Conservation (phyloP, 1,284 basidiomycete species). For the Pholiota adiposa region DNA sequence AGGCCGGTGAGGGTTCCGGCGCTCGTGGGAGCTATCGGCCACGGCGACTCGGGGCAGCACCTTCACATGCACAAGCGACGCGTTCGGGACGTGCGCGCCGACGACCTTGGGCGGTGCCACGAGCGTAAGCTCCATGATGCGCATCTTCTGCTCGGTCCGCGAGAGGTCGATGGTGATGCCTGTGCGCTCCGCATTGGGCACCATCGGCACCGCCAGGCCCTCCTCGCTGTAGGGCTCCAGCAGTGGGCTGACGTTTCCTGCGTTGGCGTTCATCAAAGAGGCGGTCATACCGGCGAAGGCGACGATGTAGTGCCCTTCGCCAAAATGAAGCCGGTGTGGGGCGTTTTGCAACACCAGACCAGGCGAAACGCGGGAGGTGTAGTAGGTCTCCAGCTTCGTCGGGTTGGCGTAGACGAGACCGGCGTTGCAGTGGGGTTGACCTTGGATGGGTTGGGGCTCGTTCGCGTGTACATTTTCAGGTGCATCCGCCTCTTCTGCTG, state of each 20-base stretch:
- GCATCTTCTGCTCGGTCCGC: conserved; percentile 19
- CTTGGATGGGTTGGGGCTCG: conserved; percentile 53
- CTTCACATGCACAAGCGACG: background rate
- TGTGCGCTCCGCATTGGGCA: conserved; percentile 1
- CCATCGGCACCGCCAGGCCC: conserved; percentile 12
- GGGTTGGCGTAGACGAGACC: conserved; percentile 64
- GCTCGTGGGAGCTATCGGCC: conserved; percentile 1
- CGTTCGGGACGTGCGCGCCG: conserved; percentile 15
- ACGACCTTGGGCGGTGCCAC: conserved; percentile 23
- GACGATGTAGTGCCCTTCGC: conserved; percentile 26
- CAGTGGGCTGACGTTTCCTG: conserved; percentile 14
- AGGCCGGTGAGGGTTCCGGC: conserved; percentile 12
- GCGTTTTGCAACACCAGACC: conserved; percentile 56
- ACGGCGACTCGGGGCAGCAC: conserved; percentile 8
- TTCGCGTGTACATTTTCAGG: conserved; percentile 12
- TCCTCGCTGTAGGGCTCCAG: conserved; percentile 19
- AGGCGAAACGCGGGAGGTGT: conserved; percentile 54
- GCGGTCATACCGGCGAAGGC: conserved; percentile 44
- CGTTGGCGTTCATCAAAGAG: conserved; percentile 18
- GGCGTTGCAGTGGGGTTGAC: conserved; percentile 64
- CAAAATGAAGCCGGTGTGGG: conserved; percentile 2
- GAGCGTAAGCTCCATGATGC: conserved; percentile 17
- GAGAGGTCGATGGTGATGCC: conserved; percentile 5
- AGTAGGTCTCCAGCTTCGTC: conserved; percentile 53
- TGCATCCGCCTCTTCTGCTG: background rate